Percentiles rank a stretch among this genome's conserved stretches.
Conservation (phyloP, 2,329 filamentous ascomycete species). For the Cadophora malorum region DNA sequence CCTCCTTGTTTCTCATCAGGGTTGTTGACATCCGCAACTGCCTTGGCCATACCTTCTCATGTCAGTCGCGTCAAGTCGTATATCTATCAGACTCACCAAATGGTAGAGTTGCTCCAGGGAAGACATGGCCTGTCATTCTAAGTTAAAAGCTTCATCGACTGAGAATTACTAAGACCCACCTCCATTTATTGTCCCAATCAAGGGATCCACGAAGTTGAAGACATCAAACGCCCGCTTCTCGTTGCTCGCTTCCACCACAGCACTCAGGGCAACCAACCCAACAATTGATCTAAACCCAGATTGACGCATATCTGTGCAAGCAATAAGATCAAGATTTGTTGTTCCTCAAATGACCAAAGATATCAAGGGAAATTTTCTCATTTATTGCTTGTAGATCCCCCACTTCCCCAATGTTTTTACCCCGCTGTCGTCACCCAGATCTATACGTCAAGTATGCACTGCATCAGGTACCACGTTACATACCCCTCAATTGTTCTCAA, state of each 20-base stretch:
- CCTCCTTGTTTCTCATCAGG: slow-evolving; percentile 53
- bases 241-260: not conserved
- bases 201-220: slow-evolving; percentile 25
- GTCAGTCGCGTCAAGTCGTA: slow-evolving; percentile 34
- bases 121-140: slow-evolving; percentile 52
- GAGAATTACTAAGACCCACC: slow-evolving; percentile 40
- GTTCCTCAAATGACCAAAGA: not conserved
- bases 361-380: not conserved
- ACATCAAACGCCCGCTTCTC: not conserved
- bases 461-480: slow-evolving; percentile 3
- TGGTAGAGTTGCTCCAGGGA: slow-evolving; percentile 59
- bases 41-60: slow-evolving; percentile 57
- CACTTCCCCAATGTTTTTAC: not conserved
- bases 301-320: not conserved
- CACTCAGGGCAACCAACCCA: not conserved
- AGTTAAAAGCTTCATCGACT: not conserved
- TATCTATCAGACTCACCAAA: slow-evolving; percentile 42
- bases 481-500: not conserved
- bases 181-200: slow-evolving; percentile 60
- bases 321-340: not conserved
- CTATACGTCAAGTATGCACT: not conserved
- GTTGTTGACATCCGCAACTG: slow-evolving; percentile 56
- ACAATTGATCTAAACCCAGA: not conserved
- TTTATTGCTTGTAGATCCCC: not conserved
- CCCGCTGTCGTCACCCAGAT: not conserved